Evolutionary conservation across 2,329 filamentous ascomycete species (phyloP).

Genomic region (Sclerotinia spermophila): DNA sequence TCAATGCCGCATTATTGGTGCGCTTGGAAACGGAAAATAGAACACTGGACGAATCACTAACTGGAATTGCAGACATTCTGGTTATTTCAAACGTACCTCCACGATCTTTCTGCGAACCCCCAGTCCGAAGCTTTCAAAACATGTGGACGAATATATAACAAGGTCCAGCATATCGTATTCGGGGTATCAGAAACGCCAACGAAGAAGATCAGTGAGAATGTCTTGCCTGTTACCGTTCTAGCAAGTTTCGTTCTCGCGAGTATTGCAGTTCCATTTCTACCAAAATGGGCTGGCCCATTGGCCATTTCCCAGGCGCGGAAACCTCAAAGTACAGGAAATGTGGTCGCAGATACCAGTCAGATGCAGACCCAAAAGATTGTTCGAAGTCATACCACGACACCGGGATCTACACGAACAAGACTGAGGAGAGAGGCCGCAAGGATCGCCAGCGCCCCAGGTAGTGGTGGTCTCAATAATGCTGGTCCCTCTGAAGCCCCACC

Average conservation of each 20-base stretch:
- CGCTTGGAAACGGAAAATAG: slow-evolving; percentile 35
- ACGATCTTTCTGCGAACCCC: slow-evolving; percentile 72
- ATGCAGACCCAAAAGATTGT: slow-evolving; percentile 53
- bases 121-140: slow-evolving; percentile 76
- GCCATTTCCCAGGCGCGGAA: slow-evolving; percentile 79
- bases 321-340: slow-evolving; percentile 60
- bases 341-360: slow-evolving; percentile 53
- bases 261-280: slow-evolving; percentile 69
- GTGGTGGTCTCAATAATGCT: slow-evolving; percentile 34
- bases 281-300: slow-evolving; percentile 74
- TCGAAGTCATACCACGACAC: slow-evolving; percentile 67
- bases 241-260: slow-evolving; percentile 77
- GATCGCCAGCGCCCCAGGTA: slow-evolving; percentile 37
- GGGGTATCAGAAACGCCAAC: slow-evolving; percentile 66
- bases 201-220: slow-evolving; percentile 77
- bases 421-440: slow-evolving; percentile 44
- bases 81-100: slow-evolving; percentile 84
- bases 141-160: slow-evolving; percentile 80
- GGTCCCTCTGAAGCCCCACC: slow-evolving; percentile 21
- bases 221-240: slow-evolving; percentile 74
- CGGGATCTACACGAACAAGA: slow-evolving; percentile 44
- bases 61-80: slow-evolving; percentile 66
- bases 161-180: slow-evolving; percentile 84
- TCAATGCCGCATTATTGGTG: slow-evolving; percentile 78
- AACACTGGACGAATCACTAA: slow-evolving; percentile 23